Evolutionary conservation across 1,139 yeast genomes (phyloP).

Genomic region (Citeromyces siamensis): DNA sequence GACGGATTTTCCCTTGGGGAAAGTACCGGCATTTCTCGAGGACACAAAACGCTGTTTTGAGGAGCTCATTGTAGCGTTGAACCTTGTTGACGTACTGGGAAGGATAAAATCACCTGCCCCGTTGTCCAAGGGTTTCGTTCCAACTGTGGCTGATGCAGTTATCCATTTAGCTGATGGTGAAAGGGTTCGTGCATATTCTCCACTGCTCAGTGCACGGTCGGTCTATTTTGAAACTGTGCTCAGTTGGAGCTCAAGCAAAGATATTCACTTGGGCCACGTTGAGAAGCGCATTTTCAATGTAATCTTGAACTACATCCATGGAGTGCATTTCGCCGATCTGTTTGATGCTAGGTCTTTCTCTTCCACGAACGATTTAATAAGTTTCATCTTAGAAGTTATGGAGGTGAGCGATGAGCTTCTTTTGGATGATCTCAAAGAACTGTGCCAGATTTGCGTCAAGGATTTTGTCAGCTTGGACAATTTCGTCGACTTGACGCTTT

Average conservation of each 20-base stretch:
- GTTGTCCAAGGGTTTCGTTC: background rate
- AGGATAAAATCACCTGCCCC: slow-evolving; percentile 1
- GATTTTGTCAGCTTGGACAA: slow-evolving; percentile 52
- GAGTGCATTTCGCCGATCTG: slow-evolving; percentile 30
- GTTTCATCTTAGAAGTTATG: slow-evolving; percentile 43
- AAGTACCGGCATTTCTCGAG: background rate
- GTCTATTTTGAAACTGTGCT: slow-evolving; percentile 53
- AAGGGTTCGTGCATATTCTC: slow-evolving; percentile 28
- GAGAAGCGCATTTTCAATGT: slow-evolving; percentile 30
- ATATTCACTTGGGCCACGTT: slow-evolving; percentile 33
- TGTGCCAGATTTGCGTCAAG: slow-evolving; percentile 50
- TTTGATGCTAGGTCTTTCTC: slow-evolving; percentile 26
- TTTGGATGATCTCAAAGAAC: slow-evolving; percentile 42
- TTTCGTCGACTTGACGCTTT: slow-evolving; percentile 40
- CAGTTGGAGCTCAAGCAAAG: slow-evolving; percentile 17
- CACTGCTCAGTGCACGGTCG: slow-evolving; percentile 40
- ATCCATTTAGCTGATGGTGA: slow-evolving; percentile 29
- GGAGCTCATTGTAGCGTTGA: background rate
- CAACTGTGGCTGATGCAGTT: slow-evolving; percentile 15
- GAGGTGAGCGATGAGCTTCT: slow-evolving; percentile 55
- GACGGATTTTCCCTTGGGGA: background rate
- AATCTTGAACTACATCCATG: slow-evolving; percentile 46
- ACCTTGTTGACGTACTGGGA: slow-evolving; percentile 3
- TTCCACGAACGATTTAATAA: slow-evolving; percentile 35
- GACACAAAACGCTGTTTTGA: slow-evolving; percentile 1